phyloP scores from a whole-genome alignment of 371 early-diverging fungal genomes.

The Nematocida major region DNA sequence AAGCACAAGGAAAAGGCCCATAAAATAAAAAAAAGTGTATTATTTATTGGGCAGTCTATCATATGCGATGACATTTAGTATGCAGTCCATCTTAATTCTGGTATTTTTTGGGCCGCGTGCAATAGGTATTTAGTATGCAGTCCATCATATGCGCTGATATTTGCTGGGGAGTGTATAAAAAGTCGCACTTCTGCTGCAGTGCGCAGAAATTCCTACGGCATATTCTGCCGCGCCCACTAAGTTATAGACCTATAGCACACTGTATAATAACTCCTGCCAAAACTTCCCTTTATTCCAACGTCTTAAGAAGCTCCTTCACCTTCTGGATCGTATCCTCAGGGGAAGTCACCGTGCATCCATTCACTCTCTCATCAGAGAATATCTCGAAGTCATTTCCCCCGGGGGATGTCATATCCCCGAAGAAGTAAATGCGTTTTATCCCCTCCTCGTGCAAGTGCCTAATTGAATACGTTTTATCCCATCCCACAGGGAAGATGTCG shows the following conservation, averaged over 20 bases:
- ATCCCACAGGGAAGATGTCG: slow-evolving; percentile 96
- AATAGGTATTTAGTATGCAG: no score
- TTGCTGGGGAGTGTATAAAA: no score
- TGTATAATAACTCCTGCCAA: neutral
- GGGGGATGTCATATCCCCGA: slow-evolving; percentile 93
- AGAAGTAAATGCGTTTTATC: slow-evolving; percentile 87
- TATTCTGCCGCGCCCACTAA: no score
- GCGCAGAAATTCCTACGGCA: no score
- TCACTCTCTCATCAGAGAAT: slow-evolving; percentile 73
- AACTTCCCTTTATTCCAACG: slow-evolving; percentile 7
- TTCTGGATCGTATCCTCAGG: slow-evolving; percentile 82
- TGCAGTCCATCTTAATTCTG: no score
- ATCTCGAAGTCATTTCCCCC: slow-evolving; percentile 99
- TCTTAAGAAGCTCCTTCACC: slow-evolving; percentile 70
- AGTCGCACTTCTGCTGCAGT: no score
- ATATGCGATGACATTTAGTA: no score
- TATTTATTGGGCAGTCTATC: no score
- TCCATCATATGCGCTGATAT: no score
- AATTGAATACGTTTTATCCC: slow-evolving; percentile 89
- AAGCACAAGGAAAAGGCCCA: neutral
- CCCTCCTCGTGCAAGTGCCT: slow-evolving; percentile 76
- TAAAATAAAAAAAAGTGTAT: no score
- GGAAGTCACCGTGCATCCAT: slow-evolving; percentile 76
- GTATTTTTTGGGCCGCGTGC: no score
- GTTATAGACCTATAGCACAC: neutral